Evolutionary conservation across 2,329 filamentous ascomycete genomes (phyloP).

Genomic region (Ciborinia camelliae): DNA sequence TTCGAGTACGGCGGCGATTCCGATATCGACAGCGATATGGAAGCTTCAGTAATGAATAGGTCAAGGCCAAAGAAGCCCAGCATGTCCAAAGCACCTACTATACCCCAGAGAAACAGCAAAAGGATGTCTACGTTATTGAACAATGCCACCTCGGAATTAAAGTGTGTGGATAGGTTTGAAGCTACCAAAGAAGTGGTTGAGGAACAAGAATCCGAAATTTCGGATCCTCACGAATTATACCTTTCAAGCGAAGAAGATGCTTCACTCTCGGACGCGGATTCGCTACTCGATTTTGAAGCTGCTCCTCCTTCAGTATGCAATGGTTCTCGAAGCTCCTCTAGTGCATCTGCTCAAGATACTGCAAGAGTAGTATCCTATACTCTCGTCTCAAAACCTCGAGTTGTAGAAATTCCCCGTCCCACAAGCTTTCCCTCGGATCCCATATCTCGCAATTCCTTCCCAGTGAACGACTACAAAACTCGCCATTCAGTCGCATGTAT

Average conservation of each 20-base stretch:
- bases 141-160: slow-evolving; percentile 31
- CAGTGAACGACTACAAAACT: slow-evolving; percentile 6
- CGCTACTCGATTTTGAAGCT: slow-evolving; percentile 44
- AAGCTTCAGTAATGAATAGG: slow-evolving; percentile 30
- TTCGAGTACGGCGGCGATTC: slow-evolving; percentile 31
- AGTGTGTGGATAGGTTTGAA: slow-evolving; percentile 28
- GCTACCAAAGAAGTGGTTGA: slow-evolving; percentile 25
- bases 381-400: slow-evolving; percentile 56
- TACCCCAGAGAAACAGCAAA: slow-evolving; percentile 32
- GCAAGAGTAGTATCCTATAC: slow-evolving; percentile 58
- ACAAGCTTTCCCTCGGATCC: slow-evolving; percentile 9
- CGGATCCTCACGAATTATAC: slow-evolving; percentile 55
- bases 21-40: slow-evolving; percentile 33
- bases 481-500: slow-evolving; percentile 16
- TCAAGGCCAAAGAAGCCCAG: slow-evolving; percentile 25
- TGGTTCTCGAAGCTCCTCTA: slow-evolving; percentile 28
- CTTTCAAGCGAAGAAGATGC: slow-evolving; percentile 64
- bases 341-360: slow-evolving; percentile 48
- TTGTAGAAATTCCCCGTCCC: slow-evolving; percentile 40
- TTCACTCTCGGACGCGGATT: slow-evolving; percentile 59
- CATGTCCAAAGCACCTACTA: slow-evolving; percentile 26
- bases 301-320: slow-evolving; percentile 38
- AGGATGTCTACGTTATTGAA: slow-evolving; percentile 31
- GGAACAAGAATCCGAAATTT: slow-evolving; percentile 17
- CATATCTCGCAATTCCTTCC: slow-evolving; percentile 6